These are phyloP conservation scores for Jamesozyma spencerorum DNA, from an alignment of 805 yeast species.

Conservation along the genomic window DNA sequence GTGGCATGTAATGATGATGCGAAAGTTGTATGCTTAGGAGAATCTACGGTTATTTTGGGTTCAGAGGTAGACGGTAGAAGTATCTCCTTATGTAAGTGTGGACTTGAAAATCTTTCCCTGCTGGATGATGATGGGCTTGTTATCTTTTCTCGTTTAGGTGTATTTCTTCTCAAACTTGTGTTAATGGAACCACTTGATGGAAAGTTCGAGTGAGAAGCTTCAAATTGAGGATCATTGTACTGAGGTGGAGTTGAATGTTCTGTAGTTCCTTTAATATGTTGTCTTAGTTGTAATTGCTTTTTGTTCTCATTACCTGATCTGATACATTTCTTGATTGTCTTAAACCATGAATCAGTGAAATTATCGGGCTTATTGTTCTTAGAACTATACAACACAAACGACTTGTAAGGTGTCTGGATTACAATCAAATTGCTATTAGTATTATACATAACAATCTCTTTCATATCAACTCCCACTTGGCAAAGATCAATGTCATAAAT, in stretches of 20 bases:
- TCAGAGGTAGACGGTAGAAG: constrained; percentile 12
- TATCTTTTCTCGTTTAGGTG: background rate
- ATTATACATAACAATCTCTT: constrained; percentile 46
- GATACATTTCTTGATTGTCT: constrained; percentile 41
- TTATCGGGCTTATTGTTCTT: constrained; percentile 34
- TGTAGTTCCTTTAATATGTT: background rate
- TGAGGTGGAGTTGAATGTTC: no score
- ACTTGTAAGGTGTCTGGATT: constrained; percentile 43
- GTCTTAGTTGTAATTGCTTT: constrained; percentile 1
- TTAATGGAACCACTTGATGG: no score
- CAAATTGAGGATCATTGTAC: constrained; percentile 2
- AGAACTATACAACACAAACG: constrained; percentile 33
- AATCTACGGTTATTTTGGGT: constrained; percentile 16
- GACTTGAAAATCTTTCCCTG: constrained; percentile 15
- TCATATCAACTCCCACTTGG: constrained; percentile 44
- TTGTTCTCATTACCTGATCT: constrained; percentile 36
- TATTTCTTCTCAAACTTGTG: no score
- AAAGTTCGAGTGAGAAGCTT: no score
- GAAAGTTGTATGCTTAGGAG: constrained; percentile 4
- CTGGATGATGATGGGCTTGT: background rate
- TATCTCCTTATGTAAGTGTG: constrained; percentile 8
- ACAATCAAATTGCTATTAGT: constrained; percentile 36
- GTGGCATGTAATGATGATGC: constrained; percentile 1
- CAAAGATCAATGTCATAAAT: constrained; percentile 46
- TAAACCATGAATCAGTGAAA: constrained; percentile 41